phyloP scores from a whole-genome alignment of 1,284 basidiomycete genomes.

The Paramarasmius palmivorus region DNA sequence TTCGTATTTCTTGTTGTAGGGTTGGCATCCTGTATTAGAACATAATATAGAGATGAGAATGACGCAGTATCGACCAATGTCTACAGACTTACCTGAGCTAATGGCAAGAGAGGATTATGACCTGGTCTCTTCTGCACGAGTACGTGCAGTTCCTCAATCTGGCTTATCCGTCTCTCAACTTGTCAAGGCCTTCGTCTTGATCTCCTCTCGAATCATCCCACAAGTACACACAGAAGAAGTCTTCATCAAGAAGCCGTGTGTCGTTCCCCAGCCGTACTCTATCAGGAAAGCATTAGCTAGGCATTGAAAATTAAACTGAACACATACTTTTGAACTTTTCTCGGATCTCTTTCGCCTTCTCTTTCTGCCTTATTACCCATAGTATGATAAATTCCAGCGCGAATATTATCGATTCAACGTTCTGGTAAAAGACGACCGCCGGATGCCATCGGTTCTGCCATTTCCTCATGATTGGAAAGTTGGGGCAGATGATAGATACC shows the following conservation, averaged over 20 bases:
- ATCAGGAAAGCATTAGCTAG: neutral
- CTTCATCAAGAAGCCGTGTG: slow-evolving; percentile 1
- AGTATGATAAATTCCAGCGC: slow-evolving; percentile 29
- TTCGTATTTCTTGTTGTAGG: too few relatives aligned
- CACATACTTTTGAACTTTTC: neutral
- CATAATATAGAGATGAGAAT: too few relatives aligned
- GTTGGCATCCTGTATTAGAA: too few relatives aligned
- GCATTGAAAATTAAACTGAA: neutral
- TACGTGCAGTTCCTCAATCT: neutral
- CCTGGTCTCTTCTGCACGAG: too few relatives aligned
- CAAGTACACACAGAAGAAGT: neutral
- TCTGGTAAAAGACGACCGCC: neutral
- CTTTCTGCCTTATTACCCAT: slow-evolving; percentile 29
- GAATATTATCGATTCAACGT: slow-evolving; percentile 23
- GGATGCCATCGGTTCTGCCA: slow-evolving; percentile 9
- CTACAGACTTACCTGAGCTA: too few relatives aligned
- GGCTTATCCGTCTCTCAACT: too few relatives aligned
- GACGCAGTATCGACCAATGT: too few relatives aligned
- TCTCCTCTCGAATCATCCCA: neutral
- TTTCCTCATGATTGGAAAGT: slow-evolving; percentile 29
- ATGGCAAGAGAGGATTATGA: too few relatives aligned
- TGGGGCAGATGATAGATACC: slow-evolving; percentile 34
- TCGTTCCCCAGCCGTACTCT: slow-evolving; percentile 4
- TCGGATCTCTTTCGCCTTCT: slow-evolving; percentile 11
- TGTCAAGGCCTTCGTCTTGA: slow-evolving; percentile 9